Evolutionary conservation across 1,284 basidiomycete species (phyloP), one percentile per base, ranked within the genome.

Genomic region (Ceratobasidium sp.): DNA sequence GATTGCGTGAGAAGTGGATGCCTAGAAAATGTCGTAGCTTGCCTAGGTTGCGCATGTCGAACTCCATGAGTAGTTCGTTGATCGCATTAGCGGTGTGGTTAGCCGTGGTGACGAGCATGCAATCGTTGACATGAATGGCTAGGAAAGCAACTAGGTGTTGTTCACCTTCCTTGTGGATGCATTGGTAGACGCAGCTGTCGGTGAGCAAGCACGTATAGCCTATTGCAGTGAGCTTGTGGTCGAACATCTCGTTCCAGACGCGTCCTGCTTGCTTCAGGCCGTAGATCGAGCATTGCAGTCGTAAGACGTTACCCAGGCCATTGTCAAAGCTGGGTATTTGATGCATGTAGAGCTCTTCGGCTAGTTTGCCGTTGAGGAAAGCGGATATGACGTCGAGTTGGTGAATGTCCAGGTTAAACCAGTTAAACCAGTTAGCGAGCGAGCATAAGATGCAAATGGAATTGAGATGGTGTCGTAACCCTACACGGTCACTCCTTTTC

Each of bases 401-500:
- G 31, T 85, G 81, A 0, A 86, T 66, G 58, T 84, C 81, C 20
- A 78, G 78, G 45, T 83, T 79, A 37, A 83, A 74, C 23, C 77
- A 74, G n/a, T n/a, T n/a, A n/a, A n/a, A n/a, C n/a, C n/a, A n/a
- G 1, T 85, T 82, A 13, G 86, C 84, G 0, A 86, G 75, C 0
- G 85, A 81, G 0, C 87, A 80, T 0, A 87, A 63, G 0, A 83
- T 75, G 0, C 83, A 77, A 20, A 86, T 81, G 0, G 84, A 83
- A 0, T 82, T 74, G 3, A 85, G 81, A 17, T 82, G 81, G 11
- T n/a, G n/a, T n/a, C n/a, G n/a, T n/a, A n/a, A n/a, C n/a, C n/a
- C n/a, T n/a, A n/a, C n/a, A n/a, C n/a, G n/a, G n/a, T n/a, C n/a
- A n/a, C n/a, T n/a, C n/a, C n/a, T n/a, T n/a, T n/a, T n/a, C n/a